Percentiles rank a stretch among this genome's conserved stretches.
Conservation (phyloP, 768 basidiomycete species). For the Leccinum disarticulatum region DNA sequence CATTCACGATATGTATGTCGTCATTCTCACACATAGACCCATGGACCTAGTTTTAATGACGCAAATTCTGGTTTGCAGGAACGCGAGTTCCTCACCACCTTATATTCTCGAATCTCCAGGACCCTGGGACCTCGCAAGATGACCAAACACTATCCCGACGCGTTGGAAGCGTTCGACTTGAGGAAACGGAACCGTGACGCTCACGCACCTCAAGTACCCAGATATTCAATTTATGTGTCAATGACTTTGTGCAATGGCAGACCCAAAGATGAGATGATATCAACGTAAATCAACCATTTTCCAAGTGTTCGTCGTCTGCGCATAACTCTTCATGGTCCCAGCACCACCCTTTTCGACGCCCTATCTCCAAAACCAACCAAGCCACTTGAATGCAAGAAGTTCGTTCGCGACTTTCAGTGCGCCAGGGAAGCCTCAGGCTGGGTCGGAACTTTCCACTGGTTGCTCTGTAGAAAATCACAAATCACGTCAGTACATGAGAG, state of each 20-base stretch:
- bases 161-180: not conserved
- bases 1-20: too few species aligned
- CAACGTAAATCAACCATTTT: not conserved
- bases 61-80: not conserved
- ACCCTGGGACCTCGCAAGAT: not conserved
- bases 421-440: not conserved
- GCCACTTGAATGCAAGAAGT: too few species aligned
- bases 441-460: conserved; percentile 4
- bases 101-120: not conserved
- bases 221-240: not conserved
- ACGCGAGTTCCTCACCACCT: not conserved
- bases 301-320: not conserved
- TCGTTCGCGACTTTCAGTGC: not conserved
- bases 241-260: not conserved
- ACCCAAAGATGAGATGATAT: not conserved
- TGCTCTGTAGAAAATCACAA: not conserved
- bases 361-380: not conserved
- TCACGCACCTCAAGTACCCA: not conserved
- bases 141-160: not conserved
- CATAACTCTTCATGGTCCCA: not conserved
- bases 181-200: not conserved
- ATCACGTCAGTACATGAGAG: not conserved
- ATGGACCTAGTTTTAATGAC: too few species aligned
- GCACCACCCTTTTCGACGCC: not conserved
- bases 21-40: too few species aligned